Evolutionary conservation across 2,329 filamentous ascomycete species (phyloP).

Genomic region (Phyllosticta citriasiana): DNA sequence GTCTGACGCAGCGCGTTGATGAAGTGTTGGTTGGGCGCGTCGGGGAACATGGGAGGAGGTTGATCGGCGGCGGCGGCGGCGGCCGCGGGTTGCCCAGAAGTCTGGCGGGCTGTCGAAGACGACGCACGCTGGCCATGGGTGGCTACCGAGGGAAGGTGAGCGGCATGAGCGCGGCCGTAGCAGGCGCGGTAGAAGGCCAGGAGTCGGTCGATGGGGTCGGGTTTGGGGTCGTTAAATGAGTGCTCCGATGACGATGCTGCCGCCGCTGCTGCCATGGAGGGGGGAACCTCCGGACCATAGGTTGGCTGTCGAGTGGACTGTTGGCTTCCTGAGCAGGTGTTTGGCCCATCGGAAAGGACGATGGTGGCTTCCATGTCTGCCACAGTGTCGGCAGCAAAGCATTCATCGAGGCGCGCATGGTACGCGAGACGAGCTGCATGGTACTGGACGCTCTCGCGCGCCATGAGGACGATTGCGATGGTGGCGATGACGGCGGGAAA

Average conservation of each 20-base stretch:
- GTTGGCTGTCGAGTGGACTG: neutral
- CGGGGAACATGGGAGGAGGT: neutral
- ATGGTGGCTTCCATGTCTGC: neutral
- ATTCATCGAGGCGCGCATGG: constrained; percentile 13
- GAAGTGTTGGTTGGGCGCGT: constrained; percentile 18
- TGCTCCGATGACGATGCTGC: neutral
- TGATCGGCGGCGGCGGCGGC: neutral
- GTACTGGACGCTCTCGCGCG: constrained; percentile 29
- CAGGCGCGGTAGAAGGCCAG: constrained; percentile 25
- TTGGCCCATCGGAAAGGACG: neutral
- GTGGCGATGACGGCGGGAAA: constrained; percentile 26
- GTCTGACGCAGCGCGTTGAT: constrained; percentile 17
- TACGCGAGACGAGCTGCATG: constrained; percentile 27
- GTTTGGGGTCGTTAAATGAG: constrained; percentile 11
- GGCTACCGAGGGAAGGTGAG: neutral
- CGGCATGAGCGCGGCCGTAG: constrained; percentile 22
- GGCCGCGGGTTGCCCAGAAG: neutral
- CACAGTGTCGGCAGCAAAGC: neutral
- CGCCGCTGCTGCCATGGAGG: neutral
- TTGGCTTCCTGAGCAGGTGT: neutral
- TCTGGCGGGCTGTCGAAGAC: neutral
- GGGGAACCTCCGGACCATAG: neutral
- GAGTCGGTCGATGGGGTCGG: constrained; percentile 19
- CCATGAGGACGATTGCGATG: constrained; percentile 26
- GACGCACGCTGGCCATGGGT: neutral